phyloP scores from a whole-genome alignment of 1,284 basidiomycete species.

The Trametes polyzona region DNA sequence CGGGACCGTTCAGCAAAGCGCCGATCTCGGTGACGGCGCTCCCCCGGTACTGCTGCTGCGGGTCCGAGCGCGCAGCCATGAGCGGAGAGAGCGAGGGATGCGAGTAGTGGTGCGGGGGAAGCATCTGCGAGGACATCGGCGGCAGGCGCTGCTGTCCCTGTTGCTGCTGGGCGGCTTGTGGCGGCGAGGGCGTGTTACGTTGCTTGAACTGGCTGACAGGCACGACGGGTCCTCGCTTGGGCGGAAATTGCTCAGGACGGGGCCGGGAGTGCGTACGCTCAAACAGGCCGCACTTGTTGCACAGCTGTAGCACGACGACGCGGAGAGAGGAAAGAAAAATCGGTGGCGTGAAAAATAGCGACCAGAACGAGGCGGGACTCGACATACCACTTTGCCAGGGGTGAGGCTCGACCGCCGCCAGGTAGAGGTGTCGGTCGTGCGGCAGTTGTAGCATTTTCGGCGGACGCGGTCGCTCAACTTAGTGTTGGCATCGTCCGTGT shows the following conservation, averaged over 20 bases:
- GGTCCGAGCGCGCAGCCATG: slow-evolving; percentile 30
- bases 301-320: slow-evolving; percentile 52
- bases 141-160: slow-evolving; percentile 25
- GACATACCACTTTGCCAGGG: slow-evolving; percentile 79
- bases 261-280: slow-evolving; percentile 82
- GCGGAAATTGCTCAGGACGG: slow-evolving; percentile 79
- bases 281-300: slow-evolving; percentile 85
- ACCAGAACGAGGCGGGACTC: not conserved
- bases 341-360: not conserved
- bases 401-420: slow-evolving; percentile 78
- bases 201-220: slow-evolving; percentile 37
- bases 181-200: slow-evolving; percentile 39
- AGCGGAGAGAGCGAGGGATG: slow-evolving; percentile 55
- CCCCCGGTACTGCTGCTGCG: slow-evolving; percentile 22
- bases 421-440: slow-evolving; percentile 82
- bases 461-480: slow-evolving; percentile 78
- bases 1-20: slow-evolving; percentile 32
- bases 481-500: slow-evolving; percentile 76
- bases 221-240: slow-evolving; percentile 72
- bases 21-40: slow-evolving; percentile 32
- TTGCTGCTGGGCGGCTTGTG: slow-evolving; percentile 24
- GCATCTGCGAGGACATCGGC: slow-evolving; percentile 29
- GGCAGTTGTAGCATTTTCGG: slow-evolving; percentile 79
- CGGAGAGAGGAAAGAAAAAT: not conserved
- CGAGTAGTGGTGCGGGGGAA: slow-evolving; percentile 49